These are phyloP conservation scores for Coemansia sp. DNA, from an alignment of 192 early-diverging fungal species.

Conservation along the genomic window DNA sequence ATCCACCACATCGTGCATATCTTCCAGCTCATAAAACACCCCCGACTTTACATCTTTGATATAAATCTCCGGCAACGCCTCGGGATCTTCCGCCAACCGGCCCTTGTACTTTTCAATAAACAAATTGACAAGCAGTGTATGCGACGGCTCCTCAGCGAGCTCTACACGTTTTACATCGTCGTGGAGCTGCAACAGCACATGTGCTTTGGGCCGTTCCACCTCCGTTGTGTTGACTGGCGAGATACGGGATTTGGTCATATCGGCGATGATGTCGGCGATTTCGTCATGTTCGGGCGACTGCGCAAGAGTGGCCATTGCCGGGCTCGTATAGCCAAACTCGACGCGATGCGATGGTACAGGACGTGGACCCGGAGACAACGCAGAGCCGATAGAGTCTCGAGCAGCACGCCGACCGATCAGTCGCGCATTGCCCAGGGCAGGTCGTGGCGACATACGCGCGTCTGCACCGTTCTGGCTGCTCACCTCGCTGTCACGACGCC, in stretches of 20 bases:
- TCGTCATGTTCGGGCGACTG: conserved; percentile 35
- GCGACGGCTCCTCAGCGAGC: conserved; percentile 57
- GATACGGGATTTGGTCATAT: conserved; percentile 45
- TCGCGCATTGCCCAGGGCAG: conserved; percentile 9
- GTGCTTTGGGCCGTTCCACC: conserved; percentile 6
- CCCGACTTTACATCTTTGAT: conserved; percentile 58
- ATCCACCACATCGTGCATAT: conserved; percentile 60
- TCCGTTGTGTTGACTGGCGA: conserved; percentile 8
- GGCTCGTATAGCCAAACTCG: conserved; percentile 38
- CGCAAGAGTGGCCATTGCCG: conserved; percentile 16
- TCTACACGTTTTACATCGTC: conserved; percentile 62
- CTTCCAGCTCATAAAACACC: conserved; percentile 68
- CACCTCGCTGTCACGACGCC: conserved; percentile 5
- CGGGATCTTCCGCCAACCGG: conserved; percentile 60
- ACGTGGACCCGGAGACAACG: conserved; percentile 18
- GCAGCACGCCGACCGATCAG: conserved; percentile 11
- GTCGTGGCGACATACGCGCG: conserved; percentile 9
- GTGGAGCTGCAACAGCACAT: conserved; percentile 63
- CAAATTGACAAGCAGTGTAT: conserved; percentile 62
- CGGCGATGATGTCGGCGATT: conserved; percentile 50
- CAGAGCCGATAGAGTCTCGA: conserved; percentile 5
- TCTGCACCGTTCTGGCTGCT: conserved; percentile 14
- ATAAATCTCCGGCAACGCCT: conserved; percentile 66
- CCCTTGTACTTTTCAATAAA: conserved; percentile 74
- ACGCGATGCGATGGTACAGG: conserved; percentile 30